These are phyloP conservation scores for Chrysoporthe deuterocubensis DNA, from an alignment of 2,329 filamentous ascomycete species.

Conservation along the genomic window DNA sequence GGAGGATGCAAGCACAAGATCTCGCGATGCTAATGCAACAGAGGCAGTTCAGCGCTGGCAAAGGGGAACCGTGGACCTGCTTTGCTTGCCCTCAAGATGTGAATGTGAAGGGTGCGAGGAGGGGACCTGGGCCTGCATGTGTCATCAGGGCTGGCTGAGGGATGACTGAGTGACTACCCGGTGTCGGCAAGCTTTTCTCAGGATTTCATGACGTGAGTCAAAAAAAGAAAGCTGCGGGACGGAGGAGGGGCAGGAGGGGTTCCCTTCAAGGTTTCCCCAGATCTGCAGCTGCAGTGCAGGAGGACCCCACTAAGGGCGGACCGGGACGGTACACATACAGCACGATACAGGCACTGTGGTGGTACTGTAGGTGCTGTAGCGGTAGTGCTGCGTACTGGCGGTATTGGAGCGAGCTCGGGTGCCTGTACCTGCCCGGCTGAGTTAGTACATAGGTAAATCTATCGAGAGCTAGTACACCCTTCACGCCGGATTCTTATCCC, in stretches of 20 bases:
- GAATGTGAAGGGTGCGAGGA: neutral
- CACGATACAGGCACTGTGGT: too few relatives aligned
- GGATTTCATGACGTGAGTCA: conserved; percentile 16
- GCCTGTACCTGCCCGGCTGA: neutral
- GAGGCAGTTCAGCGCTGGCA: neutral
- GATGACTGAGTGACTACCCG: neutral
- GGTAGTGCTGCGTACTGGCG: too few relatives aligned
- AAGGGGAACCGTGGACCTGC: neutral
- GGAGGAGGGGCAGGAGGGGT: conserved; percentile 8
- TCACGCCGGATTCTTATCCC: too few relatives aligned
- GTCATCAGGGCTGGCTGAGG: neutral
- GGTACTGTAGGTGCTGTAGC: too few relatives aligned
- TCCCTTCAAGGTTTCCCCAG: conserved; percentile 10
- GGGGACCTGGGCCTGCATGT: neutral
- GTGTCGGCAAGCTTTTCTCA: conserved; percentile 19
- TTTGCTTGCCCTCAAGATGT: neutral
- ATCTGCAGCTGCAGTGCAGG: conserved; percentile 15
- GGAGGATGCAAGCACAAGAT: neutral
- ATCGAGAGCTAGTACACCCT: too few relatives aligned
- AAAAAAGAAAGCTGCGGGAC: neutral
- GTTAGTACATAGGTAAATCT: neutral
- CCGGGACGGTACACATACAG: too few relatives aligned
- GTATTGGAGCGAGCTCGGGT: too few relatives aligned
- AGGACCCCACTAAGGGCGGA: neutral
- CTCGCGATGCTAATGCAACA: neutral